Evolutionary conservation across 306 rosid species (phyloP).

Genomic region (Pyrus pyrifolia): DNA sequence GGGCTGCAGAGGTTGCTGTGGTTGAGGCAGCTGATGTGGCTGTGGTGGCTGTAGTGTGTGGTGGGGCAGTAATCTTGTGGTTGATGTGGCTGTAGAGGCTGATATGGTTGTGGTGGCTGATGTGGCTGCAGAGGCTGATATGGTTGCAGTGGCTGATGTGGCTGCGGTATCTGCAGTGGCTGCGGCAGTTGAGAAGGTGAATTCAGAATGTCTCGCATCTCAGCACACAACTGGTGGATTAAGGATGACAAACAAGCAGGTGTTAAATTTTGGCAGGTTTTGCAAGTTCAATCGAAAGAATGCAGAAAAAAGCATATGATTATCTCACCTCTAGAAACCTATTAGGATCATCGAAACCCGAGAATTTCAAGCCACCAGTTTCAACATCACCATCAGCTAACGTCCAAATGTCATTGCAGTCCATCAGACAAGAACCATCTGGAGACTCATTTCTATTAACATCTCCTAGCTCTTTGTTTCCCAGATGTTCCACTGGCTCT

Average conservation of each 20-base stretch:
- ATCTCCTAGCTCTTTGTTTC: background rate
- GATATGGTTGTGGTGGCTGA: background rate
- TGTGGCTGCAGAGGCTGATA: background rate
- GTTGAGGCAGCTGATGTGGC: background rate
- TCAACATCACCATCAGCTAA: background rate
- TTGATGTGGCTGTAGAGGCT: background rate
- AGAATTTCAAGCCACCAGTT: background rate
- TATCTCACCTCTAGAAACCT: background rate
- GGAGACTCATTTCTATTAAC: background rate
- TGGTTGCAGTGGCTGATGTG: background rate
- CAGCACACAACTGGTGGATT: slow-evolving; percentile 6
- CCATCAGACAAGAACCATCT: background rate
- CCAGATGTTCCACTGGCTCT: slow-evolving; percentile 1
- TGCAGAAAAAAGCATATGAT: background rate
- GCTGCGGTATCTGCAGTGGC: background rate
- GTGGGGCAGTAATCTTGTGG: background rate
- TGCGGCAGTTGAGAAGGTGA: background rate
- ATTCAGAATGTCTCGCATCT: background rate
- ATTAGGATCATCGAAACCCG: background rate
- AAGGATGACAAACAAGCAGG: slow-evolving; percentile 10
- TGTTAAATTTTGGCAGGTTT: slow-evolving; percentile 8
- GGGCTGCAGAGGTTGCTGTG: background rate
- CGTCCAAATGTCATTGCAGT: background rate
- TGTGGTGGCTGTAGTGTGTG: background rate
- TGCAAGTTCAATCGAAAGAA: background rate